phyloP scores from a whole-genome alignment of 2,329 filamentous ascomycete genomes.

The Ceratocystis ficicola region DNA sequence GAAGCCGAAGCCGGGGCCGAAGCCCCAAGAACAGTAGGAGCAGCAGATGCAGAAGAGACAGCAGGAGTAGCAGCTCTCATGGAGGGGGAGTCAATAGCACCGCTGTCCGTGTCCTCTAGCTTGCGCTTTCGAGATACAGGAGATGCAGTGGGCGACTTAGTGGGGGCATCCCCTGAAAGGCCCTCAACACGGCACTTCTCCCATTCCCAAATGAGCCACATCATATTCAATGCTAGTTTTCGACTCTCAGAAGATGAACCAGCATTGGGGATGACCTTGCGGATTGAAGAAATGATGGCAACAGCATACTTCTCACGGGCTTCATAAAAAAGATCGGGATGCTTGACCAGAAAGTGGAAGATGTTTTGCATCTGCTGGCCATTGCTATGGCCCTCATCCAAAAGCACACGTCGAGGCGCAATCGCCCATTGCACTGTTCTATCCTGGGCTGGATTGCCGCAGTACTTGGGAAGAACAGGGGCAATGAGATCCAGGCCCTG shows the following conservation, averaged over 20 bases:
- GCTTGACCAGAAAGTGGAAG: slow-evolving; percentile 88
- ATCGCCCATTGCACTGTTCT: slow-evolving; percentile 76
- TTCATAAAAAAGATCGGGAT: slow-evolving; percentile 89
- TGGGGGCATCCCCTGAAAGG: slow-evolving; percentile 27
- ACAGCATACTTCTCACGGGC: slow-evolving; percentile 82
- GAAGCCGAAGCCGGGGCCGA: neutral
- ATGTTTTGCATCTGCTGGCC: slow-evolving; percentile 93
- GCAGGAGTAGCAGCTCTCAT: neutral
- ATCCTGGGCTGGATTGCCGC: slow-evolving; percentile 54
- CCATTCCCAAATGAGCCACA: slow-evolving; percentile 85
- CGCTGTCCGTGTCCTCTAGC: slow-evolving; percentile 46
- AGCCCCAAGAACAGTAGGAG: neutral
- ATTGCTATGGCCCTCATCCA: slow-evolving; percentile 80
- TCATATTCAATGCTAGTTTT: slow-evolving; percentile 79
- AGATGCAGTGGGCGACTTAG: slow-evolving; percentile 36
- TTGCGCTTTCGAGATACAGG: slow-evolving; percentile 65
- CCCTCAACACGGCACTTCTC: slow-evolving; percentile 70
- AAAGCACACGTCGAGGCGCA: slow-evolving; percentile 77
- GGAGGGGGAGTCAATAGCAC: slow-evolving; percentile 11
- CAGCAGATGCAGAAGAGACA: neutral
- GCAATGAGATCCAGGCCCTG: slow-evolving; percentile 90
- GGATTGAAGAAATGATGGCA: slow-evolving; percentile 75
- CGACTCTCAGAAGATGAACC: slow-evolving; percentile 85
- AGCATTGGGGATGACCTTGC: slow-evolving; percentile 73
- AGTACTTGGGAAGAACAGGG: slow-evolving; percentile 81